Evolutionary conservation across 345 rosid genomes (phyloP).

Genomic region (Eucalyptus lansdowneana): DNA sequence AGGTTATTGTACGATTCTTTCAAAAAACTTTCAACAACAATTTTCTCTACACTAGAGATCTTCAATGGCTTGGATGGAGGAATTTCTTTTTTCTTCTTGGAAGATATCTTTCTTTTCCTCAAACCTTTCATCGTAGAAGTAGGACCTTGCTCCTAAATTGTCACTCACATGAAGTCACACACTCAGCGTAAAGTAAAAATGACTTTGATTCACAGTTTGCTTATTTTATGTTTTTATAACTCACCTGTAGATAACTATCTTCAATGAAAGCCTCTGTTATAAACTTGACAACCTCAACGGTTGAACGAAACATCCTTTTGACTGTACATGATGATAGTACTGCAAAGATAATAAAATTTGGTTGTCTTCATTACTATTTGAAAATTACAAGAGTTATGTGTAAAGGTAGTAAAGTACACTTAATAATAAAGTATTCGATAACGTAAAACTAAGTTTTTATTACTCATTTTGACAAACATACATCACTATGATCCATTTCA

Average conservation of each 20-base stretch:
- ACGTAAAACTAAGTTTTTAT: no score
- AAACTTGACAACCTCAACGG: background rate
- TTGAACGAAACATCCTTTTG: background rate
- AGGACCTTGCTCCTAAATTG: background rate
- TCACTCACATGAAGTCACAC: background rate
- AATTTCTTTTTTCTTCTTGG: no score
- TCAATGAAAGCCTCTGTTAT: background rate
- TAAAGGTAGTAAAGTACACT: background rate
- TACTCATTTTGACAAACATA: background rate
- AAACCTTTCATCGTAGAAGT: background rate
- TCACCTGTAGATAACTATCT: background rate
- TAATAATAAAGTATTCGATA: no score
- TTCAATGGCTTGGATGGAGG: background rate
- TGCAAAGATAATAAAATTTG: background rate
- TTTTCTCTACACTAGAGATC: background rate
- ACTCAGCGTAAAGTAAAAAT: background rate
- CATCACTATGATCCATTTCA: background rate
- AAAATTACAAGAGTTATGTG: background rate
- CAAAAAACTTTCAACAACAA: no score
- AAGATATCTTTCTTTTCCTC: background rate
- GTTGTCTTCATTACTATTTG: background rate
- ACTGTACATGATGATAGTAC: background rate
- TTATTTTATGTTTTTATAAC: background rate
- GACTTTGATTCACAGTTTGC: background rate
- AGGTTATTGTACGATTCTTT: background rate